These are phyloP conservation scores for Pichia sp. DNA, from an alignment of 1,139 yeast genomes.

Conservation along the genomic window DNA sequence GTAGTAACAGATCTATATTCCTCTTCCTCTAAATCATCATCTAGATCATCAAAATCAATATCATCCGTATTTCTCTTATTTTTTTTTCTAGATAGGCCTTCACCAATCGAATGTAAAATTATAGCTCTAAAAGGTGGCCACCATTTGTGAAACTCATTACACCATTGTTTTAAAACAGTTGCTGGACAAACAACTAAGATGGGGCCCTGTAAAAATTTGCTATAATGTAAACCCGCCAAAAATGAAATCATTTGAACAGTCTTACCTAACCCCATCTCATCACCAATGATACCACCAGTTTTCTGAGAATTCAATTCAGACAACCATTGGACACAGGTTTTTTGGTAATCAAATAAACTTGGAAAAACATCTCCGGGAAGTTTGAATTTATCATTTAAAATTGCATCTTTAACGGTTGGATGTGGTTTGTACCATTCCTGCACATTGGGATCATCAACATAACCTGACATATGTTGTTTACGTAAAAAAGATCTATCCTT, in stretches of 20 bases:
- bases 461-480: slow-evolving; percentile 22
- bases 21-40: slow-evolving; percentile 35
- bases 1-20: slow-evolving; percentile 22
- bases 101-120: slow-evolving; percentile 85
- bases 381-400: slow-evolving; percentile 57
- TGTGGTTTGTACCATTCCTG: slow-evolving; percentile 72
- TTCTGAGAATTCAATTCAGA: slow-evolving; percentile 81
- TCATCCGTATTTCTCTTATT: slow-evolving; percentile 22
- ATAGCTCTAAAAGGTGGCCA: slow-evolving; percentile 93
- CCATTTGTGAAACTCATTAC: slow-evolving; percentile 91
- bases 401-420: slow-evolving; percentile 71
- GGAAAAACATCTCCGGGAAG: slow-evolving; percentile 91
- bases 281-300: slow-evolving; percentile 93
- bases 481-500: slow-evolving; percentile 36
- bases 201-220: slow-evolving; percentile 68
- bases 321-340: slow-evolving; percentile 79
- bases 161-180: slow-evolving; percentile 94
- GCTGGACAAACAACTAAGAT: slow-evolving; percentile 91
- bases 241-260: slow-evolving; percentile 89
- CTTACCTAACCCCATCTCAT: slow-evolving; percentile 97
- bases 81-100: slow-evolving; percentile 52
- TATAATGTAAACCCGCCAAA: slow-evolving; percentile 82
- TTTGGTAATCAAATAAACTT: slow-evolving; percentile 83
- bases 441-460: slow-evolving; percentile 27
- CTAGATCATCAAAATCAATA: slow-evolving; percentile 27